phyloP scores from a whole-genome alignment of 2,329 filamentous ascomycete species.

The Acrodontium crateriforme region DNA sequence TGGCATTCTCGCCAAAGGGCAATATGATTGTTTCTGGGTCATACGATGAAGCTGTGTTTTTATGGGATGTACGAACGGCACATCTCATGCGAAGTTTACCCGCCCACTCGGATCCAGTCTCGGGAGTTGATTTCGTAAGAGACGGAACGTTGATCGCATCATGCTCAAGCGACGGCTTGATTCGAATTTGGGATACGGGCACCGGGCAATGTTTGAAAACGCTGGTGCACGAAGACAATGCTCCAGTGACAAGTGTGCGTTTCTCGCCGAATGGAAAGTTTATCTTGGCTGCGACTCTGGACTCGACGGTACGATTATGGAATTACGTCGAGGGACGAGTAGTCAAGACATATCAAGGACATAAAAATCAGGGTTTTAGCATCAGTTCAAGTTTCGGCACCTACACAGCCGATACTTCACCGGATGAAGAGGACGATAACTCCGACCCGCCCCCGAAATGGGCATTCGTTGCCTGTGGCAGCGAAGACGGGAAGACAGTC shows the following conservation, averaged over 20 bases:
- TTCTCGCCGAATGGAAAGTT: slow-evolving; percentile 92
- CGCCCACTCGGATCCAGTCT: slow-evolving; percentile 88
- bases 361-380: slow-evolving; percentile 70
- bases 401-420: slow-evolving; percentile 29
- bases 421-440: slow-evolving; percentile 6
- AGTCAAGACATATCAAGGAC: slow-evolving; percentile 95
- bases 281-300: slow-evolving; percentile 81
- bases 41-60: slow-evolving; percentile 91
- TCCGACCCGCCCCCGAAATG: slow-evolving; percentile 16
- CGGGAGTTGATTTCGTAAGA: slow-evolving; percentile 80
- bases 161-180: slow-evolving; percentile 81
- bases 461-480: slow-evolving; percentile 67
- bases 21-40: slow-evolving; percentile 93
- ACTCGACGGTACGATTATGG: slow-evolving; percentile 84
- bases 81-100: slow-evolving; percentile 80
- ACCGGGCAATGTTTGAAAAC: slow-evolving; percentile 93
- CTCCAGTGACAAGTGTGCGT: slow-evolving; percentile 72
- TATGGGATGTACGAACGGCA: slow-evolving; percentile 89
- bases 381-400: slow-evolving; percentile 73
- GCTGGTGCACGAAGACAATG: slow-evolving; percentile 91
- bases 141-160: slow-evolving; percentile 88
- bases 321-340: slow-evolving; percentile 84
- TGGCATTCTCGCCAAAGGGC: slow-evolving; percentile 94
- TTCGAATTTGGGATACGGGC: slow-evolving; percentile 89
- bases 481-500: slow-evolving; percentile 72